phyloP scores from a whole-genome alignment of 2,329 filamentous ascomycete genomes.

The Neofusicoccum umdonicola region DNA sequence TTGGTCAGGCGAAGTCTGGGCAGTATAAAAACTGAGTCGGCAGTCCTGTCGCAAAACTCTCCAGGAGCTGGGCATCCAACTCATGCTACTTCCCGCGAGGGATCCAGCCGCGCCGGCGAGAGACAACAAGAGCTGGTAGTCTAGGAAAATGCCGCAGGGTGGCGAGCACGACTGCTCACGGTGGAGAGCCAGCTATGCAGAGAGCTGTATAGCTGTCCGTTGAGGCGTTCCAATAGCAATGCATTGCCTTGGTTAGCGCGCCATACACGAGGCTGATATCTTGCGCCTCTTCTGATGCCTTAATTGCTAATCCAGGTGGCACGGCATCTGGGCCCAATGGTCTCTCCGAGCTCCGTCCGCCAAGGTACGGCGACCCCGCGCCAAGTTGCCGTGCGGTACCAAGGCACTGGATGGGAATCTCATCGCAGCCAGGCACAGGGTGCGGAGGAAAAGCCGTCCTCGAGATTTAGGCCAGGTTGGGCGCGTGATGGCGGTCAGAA shows the following conservation, averaged over 20 bases:
- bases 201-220: not conserved
- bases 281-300: not conserved
- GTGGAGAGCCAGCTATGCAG: not conserved
- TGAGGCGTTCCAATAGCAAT: not conserved
- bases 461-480: not conserved
- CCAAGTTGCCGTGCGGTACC: not conserved
- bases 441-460: not conserved
- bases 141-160: not conserved
- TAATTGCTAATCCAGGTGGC: not conserved
- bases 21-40: not conserved
- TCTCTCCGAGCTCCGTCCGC: not conserved
- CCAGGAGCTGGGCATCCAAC: not conserved
- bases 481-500: not conserved
- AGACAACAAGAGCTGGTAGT: not conserved
- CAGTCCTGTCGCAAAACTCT: no score
- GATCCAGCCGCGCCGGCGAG: not conserved
- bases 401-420: not conserved
- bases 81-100: not conserved
- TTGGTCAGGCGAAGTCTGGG: not conserved
- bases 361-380: slow-evolving; percentile 4
- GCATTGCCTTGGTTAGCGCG: not conserved
- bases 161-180: not conserved
- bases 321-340: not conserved
- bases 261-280: not conserved
- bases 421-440: not conserved